Conservation (phyloP, 768 basidiomycete species). For the Rhodosporidiobolus odoratus region DNA sequence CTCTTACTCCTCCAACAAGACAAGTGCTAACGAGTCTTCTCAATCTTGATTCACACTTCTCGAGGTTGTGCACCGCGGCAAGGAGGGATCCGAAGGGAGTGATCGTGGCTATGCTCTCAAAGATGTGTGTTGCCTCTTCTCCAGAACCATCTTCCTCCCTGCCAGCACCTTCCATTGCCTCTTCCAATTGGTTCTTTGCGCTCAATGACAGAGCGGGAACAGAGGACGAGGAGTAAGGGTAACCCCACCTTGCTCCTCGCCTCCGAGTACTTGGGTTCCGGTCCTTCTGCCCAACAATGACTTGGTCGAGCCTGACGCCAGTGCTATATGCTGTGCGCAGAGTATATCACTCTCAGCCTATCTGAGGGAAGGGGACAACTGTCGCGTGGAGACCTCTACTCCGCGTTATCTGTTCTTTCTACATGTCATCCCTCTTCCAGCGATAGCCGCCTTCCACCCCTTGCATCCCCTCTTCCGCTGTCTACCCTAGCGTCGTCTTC, state of each 20-base stretch:
- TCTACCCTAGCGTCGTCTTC: too few species aligned
- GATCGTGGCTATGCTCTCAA: background rate
- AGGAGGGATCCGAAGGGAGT: conserved; percentile 1
- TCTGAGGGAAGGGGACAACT: too few species aligned
- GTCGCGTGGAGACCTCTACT: too few species aligned
- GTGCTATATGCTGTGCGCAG: background rate
- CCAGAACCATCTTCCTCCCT: too few species aligned
- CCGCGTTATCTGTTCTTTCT: too few species aligned
- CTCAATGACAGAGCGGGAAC: background rate
- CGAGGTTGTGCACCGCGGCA: background rate
- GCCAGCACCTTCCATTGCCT: too few species aligned
- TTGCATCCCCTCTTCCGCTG: too few species aligned
- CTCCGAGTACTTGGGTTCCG: background rate
- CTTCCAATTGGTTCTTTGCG: background rate
- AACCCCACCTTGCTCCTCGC: background rate
- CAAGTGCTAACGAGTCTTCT: background rate
- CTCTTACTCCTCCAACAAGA: background rate
- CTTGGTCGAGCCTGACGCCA: too few species aligned
- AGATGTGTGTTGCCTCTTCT: too few species aligned
- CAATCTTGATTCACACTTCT: background rate
- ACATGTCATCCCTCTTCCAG: too few species aligned
- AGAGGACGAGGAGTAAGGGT: background rate
- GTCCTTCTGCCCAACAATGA: background rate
- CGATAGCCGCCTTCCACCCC: too few species aligned
- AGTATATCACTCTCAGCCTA: background rate